These are phyloP conservation scores for Entomortierella beljakovae DNA, from an alignment of 192 early-diverging fungal genomes.

Conservation along the genomic window DNA sequence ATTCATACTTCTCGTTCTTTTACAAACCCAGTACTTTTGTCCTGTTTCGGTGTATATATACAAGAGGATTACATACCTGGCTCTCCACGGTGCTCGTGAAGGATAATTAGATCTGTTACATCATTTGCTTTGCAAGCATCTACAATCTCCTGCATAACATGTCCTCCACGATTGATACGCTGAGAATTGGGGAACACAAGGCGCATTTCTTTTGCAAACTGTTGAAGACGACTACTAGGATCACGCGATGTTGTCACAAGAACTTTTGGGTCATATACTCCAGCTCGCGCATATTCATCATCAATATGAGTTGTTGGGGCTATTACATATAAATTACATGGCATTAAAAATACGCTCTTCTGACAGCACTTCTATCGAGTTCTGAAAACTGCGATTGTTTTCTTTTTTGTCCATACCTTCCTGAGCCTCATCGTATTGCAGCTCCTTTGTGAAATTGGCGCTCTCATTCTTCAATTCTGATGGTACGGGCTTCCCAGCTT, in stretches of 20 bases:
- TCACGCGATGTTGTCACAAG: conserved; percentile 97
- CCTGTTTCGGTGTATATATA: too few species aligned
- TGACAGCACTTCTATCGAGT: too few species aligned
- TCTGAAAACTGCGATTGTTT: too few species aligned
- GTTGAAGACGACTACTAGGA: conserved; percentile 90
- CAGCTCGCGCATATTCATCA: conserved; percentile 97
- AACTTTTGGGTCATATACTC: conserved; percentile 94
- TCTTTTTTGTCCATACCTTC: conserved; percentile 65
- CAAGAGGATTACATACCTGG: conserved; percentile 68
- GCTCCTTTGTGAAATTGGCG: conserved; percentile 75
- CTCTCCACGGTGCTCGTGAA: conserved; percentile 96
- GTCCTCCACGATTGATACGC: conserved; percentile 97
- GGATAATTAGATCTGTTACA: conserved; percentile 94
- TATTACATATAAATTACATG: conserved; percentile 13
- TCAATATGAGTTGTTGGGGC: conserved; percentile 86
- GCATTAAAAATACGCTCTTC: background rate
- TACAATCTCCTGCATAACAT: conserved; percentile 95
- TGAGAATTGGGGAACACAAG: conserved; percentile 96
- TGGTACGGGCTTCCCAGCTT: conserved; percentile 90
- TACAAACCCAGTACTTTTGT: too few species aligned
- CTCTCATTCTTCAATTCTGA: conserved; percentile 88
- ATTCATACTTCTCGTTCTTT: too few species aligned
- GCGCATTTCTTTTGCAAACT: conserved; percentile 98
- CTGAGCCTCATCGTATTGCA: conserved; percentile 93
- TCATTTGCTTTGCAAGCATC: conserved; percentile 95